Evolutionary conservation across 306 rosid species (phyloP).

Genomic region (Rosa chinensis): DNA sequence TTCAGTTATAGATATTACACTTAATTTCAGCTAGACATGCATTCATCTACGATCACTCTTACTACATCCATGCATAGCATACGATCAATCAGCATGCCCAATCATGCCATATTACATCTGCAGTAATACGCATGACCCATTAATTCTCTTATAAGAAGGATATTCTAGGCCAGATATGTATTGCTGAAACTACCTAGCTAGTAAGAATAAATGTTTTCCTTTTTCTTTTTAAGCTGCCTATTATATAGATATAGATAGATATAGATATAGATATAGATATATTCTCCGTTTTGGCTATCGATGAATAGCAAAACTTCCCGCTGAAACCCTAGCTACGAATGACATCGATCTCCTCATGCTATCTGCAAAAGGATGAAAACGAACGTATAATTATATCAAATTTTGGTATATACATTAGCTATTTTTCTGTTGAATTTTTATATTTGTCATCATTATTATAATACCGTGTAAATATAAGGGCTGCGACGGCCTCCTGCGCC

Average conservation of each 20-base stretch:
- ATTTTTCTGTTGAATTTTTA: background rate
- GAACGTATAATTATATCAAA: background rate
- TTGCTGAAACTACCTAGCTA: background rate
- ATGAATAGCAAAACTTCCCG: slow-evolving; percentile 17
- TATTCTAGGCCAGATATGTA: background rate
- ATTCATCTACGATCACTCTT: background rate
- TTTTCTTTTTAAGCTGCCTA: background rate
- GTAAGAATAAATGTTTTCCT: background rate
- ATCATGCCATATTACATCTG: background rate
- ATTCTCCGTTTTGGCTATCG: slow-evolving; percentile 12
- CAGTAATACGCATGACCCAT: background rate
- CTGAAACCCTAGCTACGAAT: background rate
- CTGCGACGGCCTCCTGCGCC: slow-evolving; percentile 40
- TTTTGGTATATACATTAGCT: background rate
- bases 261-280: background rate
- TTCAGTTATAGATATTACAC: too few species aligned
- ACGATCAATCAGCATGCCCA: background rate
- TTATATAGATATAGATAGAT: background rate
- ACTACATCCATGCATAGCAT: background rate
- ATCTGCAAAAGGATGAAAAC: slow-evolving; percentile 19
- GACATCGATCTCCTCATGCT: slow-evolving; percentile 13
- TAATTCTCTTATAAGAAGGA: background rate
- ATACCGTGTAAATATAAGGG: slow-evolving; percentile 38
- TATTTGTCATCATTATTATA: background rate
- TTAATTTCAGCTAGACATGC: background rate